A percentile compares a stretch with the other conserved stretches of the same genome.
These are phyloP conservation scores for Adansonia rubrostipa DNA, from an alignment of 441 rosid species.

Conservation along the genomic window DNA sequence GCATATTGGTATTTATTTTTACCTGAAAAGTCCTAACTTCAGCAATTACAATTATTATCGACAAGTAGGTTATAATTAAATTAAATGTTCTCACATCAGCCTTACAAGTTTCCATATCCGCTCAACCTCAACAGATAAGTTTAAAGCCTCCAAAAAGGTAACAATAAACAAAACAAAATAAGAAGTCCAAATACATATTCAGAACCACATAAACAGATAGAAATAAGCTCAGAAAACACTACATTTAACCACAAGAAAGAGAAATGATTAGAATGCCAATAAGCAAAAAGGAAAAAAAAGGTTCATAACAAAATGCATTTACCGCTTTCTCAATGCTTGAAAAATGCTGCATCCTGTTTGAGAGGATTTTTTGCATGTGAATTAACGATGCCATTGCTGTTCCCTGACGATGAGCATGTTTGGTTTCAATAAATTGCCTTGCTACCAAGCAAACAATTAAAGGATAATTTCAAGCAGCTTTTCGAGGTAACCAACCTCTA, in stretches of 20 bases:
- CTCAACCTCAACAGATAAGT: conserved; percentile 4
- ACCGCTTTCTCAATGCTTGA: conserved; percentile 89
- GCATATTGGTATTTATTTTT: not conserved
- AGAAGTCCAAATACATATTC: not conserved
- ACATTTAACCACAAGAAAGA: conserved; percentile 8
- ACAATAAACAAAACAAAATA: not conserved
- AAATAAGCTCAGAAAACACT: not conserved
- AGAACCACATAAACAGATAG: not conserved
- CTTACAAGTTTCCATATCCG: not conserved
- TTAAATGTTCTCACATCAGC: not conserved
- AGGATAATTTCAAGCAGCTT: conserved; percentile 20
- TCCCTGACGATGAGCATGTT: conserved; percentile 58
- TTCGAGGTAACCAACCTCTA: conserved; percentile 67
- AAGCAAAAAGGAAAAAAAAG: conserved; percentile 5
- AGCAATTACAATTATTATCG: not conserved
- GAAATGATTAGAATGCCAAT: not conserved
- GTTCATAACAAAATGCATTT: conserved; percentile 24
- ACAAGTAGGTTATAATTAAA: conserved; percentile 8
- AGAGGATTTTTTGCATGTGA: conserved; percentile 92
- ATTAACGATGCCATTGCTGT: conserved; percentile 91
- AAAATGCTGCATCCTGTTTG: conserved; percentile 90
- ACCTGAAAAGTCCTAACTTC: not conserved
- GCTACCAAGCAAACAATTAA: conserved; percentile 27
- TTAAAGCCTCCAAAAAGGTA: not conserved
- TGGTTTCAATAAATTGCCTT: conserved; percentile 23